phyloP scores from a whole-genome alignment of 495 filamentous ascomycete species.

The Friedmanniomyces simplex region DNA sequence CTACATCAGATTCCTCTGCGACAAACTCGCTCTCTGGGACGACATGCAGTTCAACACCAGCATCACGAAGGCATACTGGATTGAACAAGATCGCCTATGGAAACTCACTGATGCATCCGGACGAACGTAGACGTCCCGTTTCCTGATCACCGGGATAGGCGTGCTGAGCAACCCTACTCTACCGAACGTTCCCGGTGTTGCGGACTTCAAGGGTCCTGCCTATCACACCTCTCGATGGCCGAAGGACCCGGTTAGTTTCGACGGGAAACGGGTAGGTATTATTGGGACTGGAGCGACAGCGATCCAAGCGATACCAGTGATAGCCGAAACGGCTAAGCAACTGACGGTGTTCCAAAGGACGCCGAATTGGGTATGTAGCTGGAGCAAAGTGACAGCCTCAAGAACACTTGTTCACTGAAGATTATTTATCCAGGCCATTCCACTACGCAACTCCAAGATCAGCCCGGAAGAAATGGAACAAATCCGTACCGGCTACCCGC shows the following conservation, averaged over 20 bases:
- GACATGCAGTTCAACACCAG: conserved; percentile 25
- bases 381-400: too few species aligned
- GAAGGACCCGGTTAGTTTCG: conserved; percentile 23
- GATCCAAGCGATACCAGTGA: conserved; percentile 17
- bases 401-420: too few species aligned
- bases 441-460: conserved; percentile 9
- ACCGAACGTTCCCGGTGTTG: conserved; percentile 28
- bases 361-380: conserved; percentile 7
- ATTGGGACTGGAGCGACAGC: conserved; percentile 16
- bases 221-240: conserved; percentile 43
- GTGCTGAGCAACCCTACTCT: conserved; percentile 24
- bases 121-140: conserved; percentile 19
- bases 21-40: conserved; percentile 22
- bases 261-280: conserved; percentile 12
- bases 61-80: conserved; percentile 18
- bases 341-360: conserved; percentile 20
- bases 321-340: conserved; percentile 11
- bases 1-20: conserved; percentile 29
- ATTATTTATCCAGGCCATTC: background rate
- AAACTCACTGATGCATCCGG: conserved; percentile 15
- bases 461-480: conserved; percentile 4
- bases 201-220: conserved; percentile 35
- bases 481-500: conserved; percentile 33
- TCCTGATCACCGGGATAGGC: conserved; percentile 28
- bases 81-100: conserved; percentile 20